These are phyloP conservation scores for Leptographium galeiforme DNA, from an alignment of 2,329 filamentous ascomycete species.

Conservation along the genomic window DNA sequence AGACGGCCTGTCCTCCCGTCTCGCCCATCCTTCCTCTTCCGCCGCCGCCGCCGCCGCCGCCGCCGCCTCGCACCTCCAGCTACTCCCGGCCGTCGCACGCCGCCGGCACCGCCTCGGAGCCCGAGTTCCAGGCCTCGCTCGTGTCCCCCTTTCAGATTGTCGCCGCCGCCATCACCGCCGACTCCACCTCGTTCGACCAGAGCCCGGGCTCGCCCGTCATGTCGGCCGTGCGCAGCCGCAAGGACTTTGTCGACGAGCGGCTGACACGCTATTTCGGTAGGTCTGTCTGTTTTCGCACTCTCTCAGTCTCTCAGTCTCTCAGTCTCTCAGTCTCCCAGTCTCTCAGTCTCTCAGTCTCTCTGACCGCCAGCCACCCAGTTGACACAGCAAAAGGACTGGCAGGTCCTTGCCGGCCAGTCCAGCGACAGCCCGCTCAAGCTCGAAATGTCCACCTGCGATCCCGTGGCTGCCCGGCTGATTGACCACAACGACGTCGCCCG, in stretches of 20 bases:
- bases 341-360: not conserved
- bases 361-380: constrained; percentile 6
- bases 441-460: constrained; percentile 13
- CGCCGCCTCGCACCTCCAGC: not conserved
- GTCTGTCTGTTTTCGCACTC: not conserved
- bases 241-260: constrained; percentile 9
- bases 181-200: constrained; percentile 7
- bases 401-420: constrained; percentile 12
- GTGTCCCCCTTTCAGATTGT: constrained; percentile 14
- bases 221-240: constrained; percentile 2
- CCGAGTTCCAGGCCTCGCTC: constrained; percentile 8
- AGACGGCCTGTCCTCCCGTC: too few relatives aligned
- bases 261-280: constrained; percentile 11
- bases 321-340: not conserved
- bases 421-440: constrained; percentile 13
- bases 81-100: not conserved
- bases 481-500: constrained; percentile 12
- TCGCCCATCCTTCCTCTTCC: not conserved
- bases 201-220: constrained; percentile 6
- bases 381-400: constrained; percentile 13
- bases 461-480: constrained; percentile 12
- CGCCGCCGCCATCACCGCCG: constrained; percentile 11
- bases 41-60: not conserved
- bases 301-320: not conserved
- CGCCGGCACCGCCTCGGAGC: constrained; percentile 4